Evolutionary conservation across 805 yeast species (phyloP).

Genomic region (Saccharomycopsis vini): DNA sequence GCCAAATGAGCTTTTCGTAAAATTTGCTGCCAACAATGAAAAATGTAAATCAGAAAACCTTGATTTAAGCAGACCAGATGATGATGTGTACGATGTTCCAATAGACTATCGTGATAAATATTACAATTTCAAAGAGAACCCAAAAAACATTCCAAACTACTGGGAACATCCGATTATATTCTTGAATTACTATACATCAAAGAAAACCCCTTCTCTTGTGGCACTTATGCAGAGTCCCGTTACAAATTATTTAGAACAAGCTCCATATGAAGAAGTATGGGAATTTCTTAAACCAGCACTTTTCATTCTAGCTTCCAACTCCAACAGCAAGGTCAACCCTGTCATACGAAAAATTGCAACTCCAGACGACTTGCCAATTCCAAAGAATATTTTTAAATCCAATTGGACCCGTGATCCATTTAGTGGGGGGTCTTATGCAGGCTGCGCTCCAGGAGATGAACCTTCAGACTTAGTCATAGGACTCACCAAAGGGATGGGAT

Average conservation of each 20-base stretch:
- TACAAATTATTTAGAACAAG: conserved; percentile 45
- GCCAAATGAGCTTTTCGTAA: conserved; percentile 22
- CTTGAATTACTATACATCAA: conserved; percentile 48
- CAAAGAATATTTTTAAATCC: conserved; percentile 39
- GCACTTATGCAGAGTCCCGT: conserved; percentile 64
- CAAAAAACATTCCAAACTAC: conserved; percentile 29
- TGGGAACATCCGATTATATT: conserved; percentile 55
- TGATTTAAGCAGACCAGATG: conserved; percentile 10
- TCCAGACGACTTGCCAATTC: conserved; percentile 27
- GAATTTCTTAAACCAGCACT: conserved; percentile 47
- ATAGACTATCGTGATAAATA: conserved; percentile 12
- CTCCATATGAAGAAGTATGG: conserved; percentile 42
- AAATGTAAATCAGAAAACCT: conserved; percentile 1
- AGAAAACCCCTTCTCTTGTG: conserved; percentile 45
- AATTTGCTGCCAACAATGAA: conserved; percentile 8
- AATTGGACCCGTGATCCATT: conserved; percentile 78
- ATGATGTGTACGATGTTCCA: conserved; percentile 5
- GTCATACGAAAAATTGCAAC: conserved; percentile 12
- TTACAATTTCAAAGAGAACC: conserved; percentile 20
- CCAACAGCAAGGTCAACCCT: conserved; percentile 22
- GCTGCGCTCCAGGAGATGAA: conserved; percentile 59
- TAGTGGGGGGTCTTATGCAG: conserved; percentile 75
- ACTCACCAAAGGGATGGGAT: conserved; percentile 49
- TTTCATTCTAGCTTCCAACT: conserved; percentile 23
- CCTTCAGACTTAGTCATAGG: conserved; percentile 55